Base-by-base conservation (phyloP, 257 asterid genomes). In the Verbascum thapsus region DNA sequence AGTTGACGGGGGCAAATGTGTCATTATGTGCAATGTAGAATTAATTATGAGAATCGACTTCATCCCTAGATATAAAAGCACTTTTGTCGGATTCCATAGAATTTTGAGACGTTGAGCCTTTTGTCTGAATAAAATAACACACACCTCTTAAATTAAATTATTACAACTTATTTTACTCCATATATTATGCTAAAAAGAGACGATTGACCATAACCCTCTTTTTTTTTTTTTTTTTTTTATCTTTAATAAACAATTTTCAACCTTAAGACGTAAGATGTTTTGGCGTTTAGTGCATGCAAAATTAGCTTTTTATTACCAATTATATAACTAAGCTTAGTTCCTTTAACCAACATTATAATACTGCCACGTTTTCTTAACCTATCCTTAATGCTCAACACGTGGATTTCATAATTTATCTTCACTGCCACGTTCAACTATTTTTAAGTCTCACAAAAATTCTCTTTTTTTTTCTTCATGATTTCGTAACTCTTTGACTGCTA, bases 261-360 rank as follows among this genome's bases (percentile, higher is more conserved):
- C 12, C 37, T 49, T 23, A 56, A n/a, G 69, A 68, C 73, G 83
- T 65, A 43, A 45, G 64, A 39, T 18, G 16, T 74, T 66, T 74
- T 78, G 85, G 77, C 64, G 82, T 58, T 74, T 79, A 84, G 52
- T 72, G 82, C 82, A 72, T 74, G 83, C 58, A 57, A 56, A 51
- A 42, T 8, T 64, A 58, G 59, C 48, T 58, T 49, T 57, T 26
- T 26, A 26, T 74, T 74, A 72, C 52, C 19, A 22, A 64, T 69
- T 54, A 64, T 68, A 56, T 71, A 70, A 72, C 1, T 13, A 12
- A 6, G 69, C n/a, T 76, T 79, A 76, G 52, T 30, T 15, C 10
- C 32, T 8, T 18, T 26, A 67, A 70, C 63, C 42, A 10, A 22
- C 17, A 39, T 64, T 41, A 73, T 71, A 23, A 22, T 58, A 23